Evolutionary conservation across 805 yeast species (phyloP), one percentile per base, ranked within the genome.

Genomic region (Candida ponderosae): DNA sequence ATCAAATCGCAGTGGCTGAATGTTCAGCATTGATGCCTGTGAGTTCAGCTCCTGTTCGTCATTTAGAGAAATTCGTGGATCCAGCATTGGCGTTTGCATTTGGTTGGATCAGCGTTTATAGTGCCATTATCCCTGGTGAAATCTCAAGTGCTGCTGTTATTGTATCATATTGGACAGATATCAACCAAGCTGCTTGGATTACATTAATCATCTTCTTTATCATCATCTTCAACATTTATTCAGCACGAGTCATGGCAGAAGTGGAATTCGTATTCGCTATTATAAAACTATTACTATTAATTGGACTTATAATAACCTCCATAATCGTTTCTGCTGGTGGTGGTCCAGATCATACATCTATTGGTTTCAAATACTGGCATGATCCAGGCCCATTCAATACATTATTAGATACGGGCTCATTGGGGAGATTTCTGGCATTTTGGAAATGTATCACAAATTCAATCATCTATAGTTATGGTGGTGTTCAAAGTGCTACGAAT

Each of bases 241-340:
- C 62, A 37, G 63, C 62, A 20, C 51, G 50, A 36, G 56, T 65
- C 35, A 73, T 71, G 41, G 79, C 77, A 36, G 77, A 72, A 33
- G 60, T 73, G 1, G 79, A 74, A 47, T 71, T 72, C 43, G 33
- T 59, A 31, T 60, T 71, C 34, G 69, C 76, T 7, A 41, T 66
- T 28, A 53, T 68, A 33, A 74, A 74, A 40, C 60, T 63, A n/a
- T 37, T 62, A 42, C 68, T 67, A 32, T 66, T 66, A 27, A 38
- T 65, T 21, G 62, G 68, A 6, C 76, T 77, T 50, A 58, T 76
- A 36, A 67, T 76, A 36, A 54, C 72, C 18, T 78, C 77, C 4
- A 59, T 66, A 43, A 56, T 74, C 6, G 49, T 72, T 11, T 56
- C 63, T 24, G 53, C 62, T 41, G 75, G 74, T 14, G 72, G 71